Conservation (phyloP, 2,329 filamentous ascomycete genomes). For the Pezicula radicicola region DNA sequence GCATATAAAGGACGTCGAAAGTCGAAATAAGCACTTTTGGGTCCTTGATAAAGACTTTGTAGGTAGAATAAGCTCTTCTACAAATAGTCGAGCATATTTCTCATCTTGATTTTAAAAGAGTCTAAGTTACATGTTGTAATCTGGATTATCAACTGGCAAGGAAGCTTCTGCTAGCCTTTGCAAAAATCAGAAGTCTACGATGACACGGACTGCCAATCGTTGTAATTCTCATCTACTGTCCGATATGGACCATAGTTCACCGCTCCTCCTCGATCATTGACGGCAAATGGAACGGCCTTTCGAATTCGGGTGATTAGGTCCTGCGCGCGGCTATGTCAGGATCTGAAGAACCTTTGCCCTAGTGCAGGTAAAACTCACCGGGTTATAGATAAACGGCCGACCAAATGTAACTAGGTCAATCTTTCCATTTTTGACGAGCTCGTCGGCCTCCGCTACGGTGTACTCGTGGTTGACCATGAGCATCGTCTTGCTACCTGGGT, state of each 20-base stretch:
- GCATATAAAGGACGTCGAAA: too few species aligned
- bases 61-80: too few species aligned
- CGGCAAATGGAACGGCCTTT: neutral
- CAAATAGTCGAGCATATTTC: too few species aligned
- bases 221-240: neutral
- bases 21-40: too few species aligned
- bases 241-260: neutral
- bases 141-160: too few species aligned
- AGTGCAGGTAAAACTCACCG: neutral
- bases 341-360: neutral
- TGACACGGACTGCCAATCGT: too few species aligned
- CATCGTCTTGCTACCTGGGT: neutral
- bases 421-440: neutral
- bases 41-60: too few species aligned
- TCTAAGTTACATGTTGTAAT: too few species aligned
- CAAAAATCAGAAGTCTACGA: too few species aligned
- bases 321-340: neutral
- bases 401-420: neutral
- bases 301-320: neutral
- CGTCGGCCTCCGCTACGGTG: neutral
- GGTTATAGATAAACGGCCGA: neutral
- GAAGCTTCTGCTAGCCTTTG: too few species aligned
- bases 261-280: neutral
- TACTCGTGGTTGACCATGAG: neutral
- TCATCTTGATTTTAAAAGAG: too few species aligned